Conservation (phyloP, 2,329 filamentous ascomycete genomes). For the Cytospora mali region DNA sequence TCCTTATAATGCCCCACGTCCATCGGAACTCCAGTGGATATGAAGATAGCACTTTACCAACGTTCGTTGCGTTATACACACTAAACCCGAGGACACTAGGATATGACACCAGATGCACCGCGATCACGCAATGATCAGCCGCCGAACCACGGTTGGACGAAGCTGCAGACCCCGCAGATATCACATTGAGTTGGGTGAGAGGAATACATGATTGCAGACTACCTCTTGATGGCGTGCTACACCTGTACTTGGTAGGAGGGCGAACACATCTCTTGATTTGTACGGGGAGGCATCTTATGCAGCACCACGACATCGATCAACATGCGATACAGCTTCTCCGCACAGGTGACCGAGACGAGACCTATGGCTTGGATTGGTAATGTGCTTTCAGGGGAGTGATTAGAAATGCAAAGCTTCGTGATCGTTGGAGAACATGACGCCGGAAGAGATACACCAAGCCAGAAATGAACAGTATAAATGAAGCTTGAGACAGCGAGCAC, state of each 20-base stretch:
- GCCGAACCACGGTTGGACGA: slow-evolving; percentile 12
- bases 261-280: slow-evolving; percentile 21
- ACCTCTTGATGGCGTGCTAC: slow-evolving; percentile 25
- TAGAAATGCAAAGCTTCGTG: slow-evolving; percentile 24
- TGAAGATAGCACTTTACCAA: not conserved
- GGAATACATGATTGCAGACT: slow-evolving; percentile 19
- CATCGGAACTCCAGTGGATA: not conserved
- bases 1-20: not conserved
- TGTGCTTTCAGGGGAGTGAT: slow-evolving; percentile 7
- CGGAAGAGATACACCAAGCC: not conserved
- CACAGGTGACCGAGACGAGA: slow-evolving; percentile 1
- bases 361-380: slow-evolving; percentile 1
- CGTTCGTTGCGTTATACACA: not conserved
- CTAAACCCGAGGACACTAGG: not conserved
- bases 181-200: not conserved
- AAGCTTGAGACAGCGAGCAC: not conserved
- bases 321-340: slow-evolving; percentile 16
- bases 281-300: not conserved
- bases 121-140: slow-evolving; percentile 23
- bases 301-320: slow-evolving; percentile 15
- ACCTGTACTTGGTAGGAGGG: slow-evolving; percentile 15
- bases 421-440: slow-evolving; percentile 7
- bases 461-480: slow-evolving; percentile 13
- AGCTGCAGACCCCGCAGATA: slow-evolving; percentile 25
- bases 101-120: slow-evolving; percentile 26